Base-by-base conservation (phyloP, 2,329 filamentous ascomycete species). In the Sarocladium strictum region DNA sequence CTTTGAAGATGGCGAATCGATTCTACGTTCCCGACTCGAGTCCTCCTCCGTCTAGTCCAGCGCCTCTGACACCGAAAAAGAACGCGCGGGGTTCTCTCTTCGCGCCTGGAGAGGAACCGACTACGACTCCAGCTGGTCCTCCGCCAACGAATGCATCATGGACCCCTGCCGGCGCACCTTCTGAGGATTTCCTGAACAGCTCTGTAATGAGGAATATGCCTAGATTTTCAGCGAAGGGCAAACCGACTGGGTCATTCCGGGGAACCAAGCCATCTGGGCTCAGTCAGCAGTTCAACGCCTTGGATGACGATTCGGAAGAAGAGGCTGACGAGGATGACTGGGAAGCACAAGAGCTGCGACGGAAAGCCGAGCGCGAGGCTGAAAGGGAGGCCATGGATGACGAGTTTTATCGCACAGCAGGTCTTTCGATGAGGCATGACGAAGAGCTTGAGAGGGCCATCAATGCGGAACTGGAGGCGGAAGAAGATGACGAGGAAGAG, bases 91-190 rank as follows among this genome's bases (percentile, higher is more conserved):
- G 27, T 64, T 66, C 43, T 3, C 19, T 68, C 40, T 75, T 73
- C 38, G 67, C 66, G 35, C 72, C 73, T 37, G 72, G 66, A 56
- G 70, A 76, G 9, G 69, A 73, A 51, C 76, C 78, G 6, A 76
- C 78, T 35, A 81, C 77, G 2, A 82, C 79, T 2, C 79, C 80
- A 4, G 75, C 74, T 17, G 79, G 74, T 0, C 74, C 74, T 26
- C 77, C 78, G 10, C 75, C 75, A 1, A 78, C 79, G 26, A 77
- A 78, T 7, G 72, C 73, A 3, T 80, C 78, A 41, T 82, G 81
- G 66, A 81, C 79, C 1, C 79, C 80, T 1, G 72, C 73, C 15
- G 81, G 81, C 55, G 78, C 79, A 15, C 80, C 80, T 0, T 78
- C 80, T 21, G 76, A 73, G 27, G 77, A 77, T 12, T 81, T 73